phyloP scores from a whole-genome alignment of 306 rosid species.

The Lathyrus tuberosus region DNA sequence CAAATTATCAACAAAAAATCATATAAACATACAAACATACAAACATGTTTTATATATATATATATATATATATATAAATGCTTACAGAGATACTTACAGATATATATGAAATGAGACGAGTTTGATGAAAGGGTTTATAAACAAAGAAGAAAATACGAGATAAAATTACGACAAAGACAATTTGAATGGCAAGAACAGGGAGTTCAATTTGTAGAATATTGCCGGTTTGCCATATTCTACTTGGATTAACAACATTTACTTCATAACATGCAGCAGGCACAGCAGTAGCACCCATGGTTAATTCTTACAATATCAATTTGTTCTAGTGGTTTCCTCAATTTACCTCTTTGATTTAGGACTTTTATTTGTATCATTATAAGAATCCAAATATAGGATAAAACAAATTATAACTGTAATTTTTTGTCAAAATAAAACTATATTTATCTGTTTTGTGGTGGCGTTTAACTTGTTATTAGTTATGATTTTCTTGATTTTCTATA shows the following conservation, averaged over 20 bases:
- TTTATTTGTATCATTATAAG: too few species aligned
- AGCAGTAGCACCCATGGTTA: not conserved
- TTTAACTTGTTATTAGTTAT: not conserved
- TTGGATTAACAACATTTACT: not conserved
- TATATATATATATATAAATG: too few species aligned
- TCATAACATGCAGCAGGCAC: not conserved
- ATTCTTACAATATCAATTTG: not conserved
- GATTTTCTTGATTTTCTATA: not conserved
- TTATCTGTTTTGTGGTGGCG: not conserved
- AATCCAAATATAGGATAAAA: not conserved
- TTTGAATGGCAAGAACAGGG: not conserved
- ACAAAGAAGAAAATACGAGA: not conserved
- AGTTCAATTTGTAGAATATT: not conserved
- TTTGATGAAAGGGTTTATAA: not conserved
- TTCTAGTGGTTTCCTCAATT: too few species aligned
- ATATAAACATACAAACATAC: too few species aligned
- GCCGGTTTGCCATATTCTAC: not conserved
- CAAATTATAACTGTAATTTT: not conserved
- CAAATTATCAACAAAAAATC: not conserved
- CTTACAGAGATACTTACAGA: not conserved
- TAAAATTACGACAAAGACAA: not conserved
- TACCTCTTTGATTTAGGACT: too few species aligned
- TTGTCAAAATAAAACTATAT: too few species aligned
- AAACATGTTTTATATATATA: too few species aligned
- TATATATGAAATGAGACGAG: not conserved